A percentile compares a stretch with the other conserved stretches of the same genome.
Evolutionary conservation across 306 rosid genomes (phyloP).

Genomic region (Lathyrus tuberosus): DNA sequence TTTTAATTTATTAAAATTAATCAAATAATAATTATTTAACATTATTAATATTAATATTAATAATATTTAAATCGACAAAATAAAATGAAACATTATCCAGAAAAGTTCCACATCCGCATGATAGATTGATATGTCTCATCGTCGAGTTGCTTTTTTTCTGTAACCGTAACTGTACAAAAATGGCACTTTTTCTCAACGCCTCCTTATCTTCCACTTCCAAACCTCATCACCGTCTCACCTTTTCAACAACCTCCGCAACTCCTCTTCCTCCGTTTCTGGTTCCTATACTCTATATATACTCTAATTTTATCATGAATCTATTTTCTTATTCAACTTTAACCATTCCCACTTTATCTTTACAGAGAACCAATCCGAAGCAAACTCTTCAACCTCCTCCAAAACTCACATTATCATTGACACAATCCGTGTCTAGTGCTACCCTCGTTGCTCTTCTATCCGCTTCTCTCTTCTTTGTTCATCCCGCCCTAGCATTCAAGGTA

Average conservation of each 20-base stretch:
- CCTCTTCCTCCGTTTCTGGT: slow-evolving; percentile 29
- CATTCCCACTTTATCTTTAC: not conserved
- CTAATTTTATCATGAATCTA: not conserved
- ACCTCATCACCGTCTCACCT: slow-evolving; percentile 20
- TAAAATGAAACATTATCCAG: slow-evolving; percentile 35
- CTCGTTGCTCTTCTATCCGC: slow-evolving; percentile 75
- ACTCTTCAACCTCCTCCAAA: slow-evolving; percentile 42
- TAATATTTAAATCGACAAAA: no score
- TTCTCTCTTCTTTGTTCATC: slow-evolving; percentile 65
- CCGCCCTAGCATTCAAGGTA: slow-evolving; percentile 87
- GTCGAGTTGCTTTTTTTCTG: slow-evolving; percentile 8
- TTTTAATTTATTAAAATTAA: no score
- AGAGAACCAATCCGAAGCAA: slow-evolving; percentile 42
- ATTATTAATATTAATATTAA: no score
- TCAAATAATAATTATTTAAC: no score
- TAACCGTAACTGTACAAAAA: slow-evolving; percentile 33
- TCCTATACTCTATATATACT: not conserved
- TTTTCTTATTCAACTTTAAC: slow-evolving; percentile 10
- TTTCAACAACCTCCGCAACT: not conserved
- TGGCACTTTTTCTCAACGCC: slow-evolving; percentile 74
- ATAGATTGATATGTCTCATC: slow-evolving; percentile 8
- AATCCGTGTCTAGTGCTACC: slow-evolving; percentile 59
- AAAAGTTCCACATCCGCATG: slow-evolving; percentile 26
- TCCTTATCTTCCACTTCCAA: slow-evolving; percentile 51
- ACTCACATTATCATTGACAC: slow-evolving; percentile 42